These are phyloP conservation scores for Ilyonectria sp. DNA, from an alignment of 2,329 filamentous ascomycete species.

Conservation along the genomic window DNA sequence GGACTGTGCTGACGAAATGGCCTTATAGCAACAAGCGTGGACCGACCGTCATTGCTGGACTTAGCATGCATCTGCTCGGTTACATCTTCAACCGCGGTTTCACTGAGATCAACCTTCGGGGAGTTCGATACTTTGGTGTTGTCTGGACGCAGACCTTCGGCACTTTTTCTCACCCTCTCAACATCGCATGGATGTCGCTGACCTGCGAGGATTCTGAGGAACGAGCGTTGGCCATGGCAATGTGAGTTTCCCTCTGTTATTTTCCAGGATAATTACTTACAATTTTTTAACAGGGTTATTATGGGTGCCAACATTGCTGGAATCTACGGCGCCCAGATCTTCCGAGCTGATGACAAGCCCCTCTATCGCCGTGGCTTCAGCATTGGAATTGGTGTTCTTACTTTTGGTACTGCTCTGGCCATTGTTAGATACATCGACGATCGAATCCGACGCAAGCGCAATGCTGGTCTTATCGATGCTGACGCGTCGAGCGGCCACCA, in stretches of 20 bases:
- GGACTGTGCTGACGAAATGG: background rate
- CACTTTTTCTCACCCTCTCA: constrained; percentile 69
- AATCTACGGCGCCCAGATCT: constrained; percentile 74
- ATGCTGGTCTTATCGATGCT: constrained; percentile 25
- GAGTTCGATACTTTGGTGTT: constrained; percentile 67
- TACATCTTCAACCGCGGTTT: constrained; percentile 70
- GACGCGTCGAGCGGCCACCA: constrained; percentile 23
- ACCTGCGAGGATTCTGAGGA: constrained; percentile 71
- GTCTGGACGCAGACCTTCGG: constrained; percentile 70
- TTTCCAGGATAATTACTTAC: background rate
- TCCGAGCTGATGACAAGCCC: constrained; percentile 66
- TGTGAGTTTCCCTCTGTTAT: constrained; percentile 53
- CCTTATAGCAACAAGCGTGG: constrained; percentile 60
- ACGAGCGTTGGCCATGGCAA: constrained; percentile 71
- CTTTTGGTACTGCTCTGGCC: constrained; percentile 59
- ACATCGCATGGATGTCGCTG: constrained; percentile 73
- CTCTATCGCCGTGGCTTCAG: constrained; percentile 67
- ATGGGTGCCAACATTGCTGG: constrained; percentile 75
- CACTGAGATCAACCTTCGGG: constrained; percentile 59
- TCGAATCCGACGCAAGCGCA: constrained; percentile 38
- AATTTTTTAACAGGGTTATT: constrained; percentile 60
- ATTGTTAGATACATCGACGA: constrained; percentile 62
- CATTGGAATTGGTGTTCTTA: constrained; percentile 60
- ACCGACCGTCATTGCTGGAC: constrained; percentile 66
- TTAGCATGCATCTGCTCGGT: constrained; percentile 64